These are phyloP conservation scores for Dactylellina drechsleri DNA, from an alignment of 2,329 filamentous ascomycete genomes.

Conservation along the genomic window DNA sequence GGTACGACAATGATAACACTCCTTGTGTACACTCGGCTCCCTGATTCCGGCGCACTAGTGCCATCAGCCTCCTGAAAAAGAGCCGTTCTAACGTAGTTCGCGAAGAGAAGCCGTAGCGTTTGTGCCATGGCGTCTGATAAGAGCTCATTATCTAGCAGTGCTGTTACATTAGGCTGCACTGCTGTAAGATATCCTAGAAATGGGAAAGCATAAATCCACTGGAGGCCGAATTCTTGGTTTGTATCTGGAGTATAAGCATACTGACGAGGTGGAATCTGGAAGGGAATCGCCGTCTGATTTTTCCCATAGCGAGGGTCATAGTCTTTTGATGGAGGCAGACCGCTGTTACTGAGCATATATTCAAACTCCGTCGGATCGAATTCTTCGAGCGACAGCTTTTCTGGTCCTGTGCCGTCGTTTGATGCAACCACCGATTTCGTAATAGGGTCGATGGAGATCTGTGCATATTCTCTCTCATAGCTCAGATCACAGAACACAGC, in stretches of 20 bases:
- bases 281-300: not conserved
- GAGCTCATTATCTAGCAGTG: not conserved
- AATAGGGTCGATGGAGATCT: not conserved
- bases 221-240: not conserved
- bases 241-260: not conserved
- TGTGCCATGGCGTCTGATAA: not conserved
- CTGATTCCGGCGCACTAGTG: not conserved
- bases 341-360: constrained; percentile 1
- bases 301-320: not conserved
- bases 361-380: not conserved
- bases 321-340: not conserved
- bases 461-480: not conserved
- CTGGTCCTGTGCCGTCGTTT: not conserved
- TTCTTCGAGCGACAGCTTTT: not conserved
- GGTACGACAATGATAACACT: not conserved
- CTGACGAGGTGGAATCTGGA: not conserved
- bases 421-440: not conserved
- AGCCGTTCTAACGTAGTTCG: not conserved
- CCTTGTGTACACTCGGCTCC: not conserved
- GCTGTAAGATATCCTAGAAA: not conserved
- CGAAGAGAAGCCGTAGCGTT: not conserved
- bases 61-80: not conserved
- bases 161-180: not conserved
- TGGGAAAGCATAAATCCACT: constrained; percentile 1
- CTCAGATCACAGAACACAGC: not conserved